Evolutionary conservation across 2,329 filamentous ascomycete species (phyloP).

Genomic region (Fusarium armeniacum): DNA sequence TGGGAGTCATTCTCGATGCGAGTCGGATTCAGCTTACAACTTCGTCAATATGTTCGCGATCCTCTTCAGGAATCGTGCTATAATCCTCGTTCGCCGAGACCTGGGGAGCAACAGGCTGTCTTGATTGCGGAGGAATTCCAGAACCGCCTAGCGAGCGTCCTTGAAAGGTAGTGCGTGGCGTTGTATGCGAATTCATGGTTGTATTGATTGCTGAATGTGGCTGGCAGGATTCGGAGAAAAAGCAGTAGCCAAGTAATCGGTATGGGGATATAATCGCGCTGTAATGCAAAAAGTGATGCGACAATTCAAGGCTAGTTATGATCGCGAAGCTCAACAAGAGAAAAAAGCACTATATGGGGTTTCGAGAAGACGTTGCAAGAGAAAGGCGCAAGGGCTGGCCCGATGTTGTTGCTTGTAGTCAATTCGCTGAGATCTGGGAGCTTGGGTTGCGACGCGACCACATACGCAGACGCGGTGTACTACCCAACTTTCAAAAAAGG

Average conservation of each 20-base stretch:
- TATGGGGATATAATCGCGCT: constrained; percentile 7
- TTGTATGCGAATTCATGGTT: constrained; percentile 57
- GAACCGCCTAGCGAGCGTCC: constrained; percentile 54
- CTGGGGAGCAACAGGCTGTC: constrained; percentile 54
- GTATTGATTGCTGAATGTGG: constrained; percentile 32
- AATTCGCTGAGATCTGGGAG: constrained; percentile 37
- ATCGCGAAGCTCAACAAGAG: constrained; percentile 30
- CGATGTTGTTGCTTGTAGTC: constrained; percentile 34
- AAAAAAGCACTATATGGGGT: constrained; percentile 14
- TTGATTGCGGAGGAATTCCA: constrained; percentile 52
- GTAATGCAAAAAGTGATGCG: constrained; percentile 7
- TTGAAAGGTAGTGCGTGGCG: constrained; percentile 55
- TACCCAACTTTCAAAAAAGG: constrained; percentile 17
- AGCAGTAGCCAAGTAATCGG: constrained; percentile 29
- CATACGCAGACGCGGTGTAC: constrained; percentile 15
- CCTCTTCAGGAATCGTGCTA: constrained; percentile 80
- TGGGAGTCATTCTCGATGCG: constrained; percentile 2
- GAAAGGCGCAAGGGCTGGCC: constrained; percentile 41
- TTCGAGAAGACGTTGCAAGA: constrained; percentile 28
- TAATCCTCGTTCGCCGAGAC: constrained; percentile 58
- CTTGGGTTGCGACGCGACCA: constrained; percentile 46
- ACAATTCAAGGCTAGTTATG: constrained; percentile 28
- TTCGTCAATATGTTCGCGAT: constrained; percentile 93
- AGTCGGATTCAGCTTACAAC: constrained; percentile 72
- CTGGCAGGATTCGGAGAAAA: constrained; percentile 25